Evolutionary conservation across 257 asterid genomes (phyloP).

Genomic region (Rauvolfia tetraphylla): DNA sequence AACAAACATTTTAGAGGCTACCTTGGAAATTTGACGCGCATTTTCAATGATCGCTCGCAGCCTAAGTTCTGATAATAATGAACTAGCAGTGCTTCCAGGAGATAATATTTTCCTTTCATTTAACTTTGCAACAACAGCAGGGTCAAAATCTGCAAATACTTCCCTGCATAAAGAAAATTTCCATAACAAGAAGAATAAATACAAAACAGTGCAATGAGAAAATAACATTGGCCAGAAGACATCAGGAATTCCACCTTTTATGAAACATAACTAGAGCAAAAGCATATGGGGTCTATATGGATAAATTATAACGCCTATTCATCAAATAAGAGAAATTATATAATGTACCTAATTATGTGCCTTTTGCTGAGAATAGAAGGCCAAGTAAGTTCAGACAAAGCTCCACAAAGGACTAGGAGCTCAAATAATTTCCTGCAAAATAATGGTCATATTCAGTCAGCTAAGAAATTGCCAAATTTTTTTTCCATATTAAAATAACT

Average conservation of each 20-base stretch:
- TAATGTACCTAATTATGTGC: conserved; percentile 34
- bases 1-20: neutral
- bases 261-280: neutral
- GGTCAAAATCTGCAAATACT: conserved; percentile 42
- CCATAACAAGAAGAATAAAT: neutral
- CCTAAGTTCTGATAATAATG: conserved; percentile 36
- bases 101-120: conserved; percentile 37
- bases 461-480: conserved; percentile 5
- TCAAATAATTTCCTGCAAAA: conserved; percentile 40
- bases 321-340: neutral
- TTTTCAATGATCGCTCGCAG: conserved; percentile 39
- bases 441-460: neutral
- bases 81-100: conserved; percentile 34
- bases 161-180: conserved; percentile 23
- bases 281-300: neutral
- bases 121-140: conserved; percentile 33
- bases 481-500: neutral
- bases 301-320: neutral
- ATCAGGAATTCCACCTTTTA: neutral
- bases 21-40: conserved; percentile 45
- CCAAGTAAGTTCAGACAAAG: conserved; percentile 46
- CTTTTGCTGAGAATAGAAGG: conserved; percentile 40
- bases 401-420: conserved; percentile 29
- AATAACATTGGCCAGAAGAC: neutral
- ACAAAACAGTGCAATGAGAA: neutral